Evolutionary conservation across 345 rosid genomes (phyloP).

Genomic region (Sapria himalayana): DNA sequence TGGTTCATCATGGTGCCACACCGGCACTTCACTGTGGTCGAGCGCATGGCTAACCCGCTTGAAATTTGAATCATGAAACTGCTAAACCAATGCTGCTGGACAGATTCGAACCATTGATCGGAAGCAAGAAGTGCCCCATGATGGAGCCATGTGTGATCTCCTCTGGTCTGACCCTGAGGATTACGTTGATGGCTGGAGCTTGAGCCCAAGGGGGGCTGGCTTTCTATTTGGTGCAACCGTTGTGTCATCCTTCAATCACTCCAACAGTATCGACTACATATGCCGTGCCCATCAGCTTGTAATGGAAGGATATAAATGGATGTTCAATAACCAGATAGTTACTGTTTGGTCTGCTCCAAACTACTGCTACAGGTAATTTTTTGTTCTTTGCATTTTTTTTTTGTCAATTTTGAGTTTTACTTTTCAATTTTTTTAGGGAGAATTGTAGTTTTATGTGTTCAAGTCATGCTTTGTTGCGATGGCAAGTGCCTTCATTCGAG

Average conservation of each 20-base stretch:
- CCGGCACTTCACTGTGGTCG: too few species aligned
- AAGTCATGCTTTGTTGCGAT: constrained; percentile 9
- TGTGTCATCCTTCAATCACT: constrained; percentile 64
- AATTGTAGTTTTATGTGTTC: constrained; percentile 4
- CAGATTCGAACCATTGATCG: constrained; percentile 88
- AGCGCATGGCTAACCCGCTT: too few species aligned
- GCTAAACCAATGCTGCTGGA: constrained; percentile 8
- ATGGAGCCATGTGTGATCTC: constrained; percentile 99
- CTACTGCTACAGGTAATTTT: constrained; percentile 76
- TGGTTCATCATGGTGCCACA: too few species aligned
- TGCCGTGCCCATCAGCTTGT: constrained; percentile 96
- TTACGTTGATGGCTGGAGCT: constrained; percentile 88
- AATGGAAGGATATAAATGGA: constrained; percentile 97
- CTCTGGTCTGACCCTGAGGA: constrained; percentile 99
- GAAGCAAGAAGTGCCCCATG: constrained; percentile 99
- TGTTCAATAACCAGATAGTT: constrained; percentile 84
- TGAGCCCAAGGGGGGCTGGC: constrained; percentile 98
- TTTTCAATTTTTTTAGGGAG: constrained; percentile 2
- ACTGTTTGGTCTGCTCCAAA: constrained; percentile 99
- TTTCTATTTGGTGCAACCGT: constrained; percentile 81
- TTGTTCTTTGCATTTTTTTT: too few species aligned
- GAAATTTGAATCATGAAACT: constrained; percentile 1
- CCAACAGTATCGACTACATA: constrained; percentile 72
- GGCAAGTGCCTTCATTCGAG: too few species aligned
- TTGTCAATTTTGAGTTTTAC: background rate